These are phyloP conservation scores for Carnegiea gigantea DNA, from an alignment of 179 eudicot species.

Conservation along the genomic window DNA sequence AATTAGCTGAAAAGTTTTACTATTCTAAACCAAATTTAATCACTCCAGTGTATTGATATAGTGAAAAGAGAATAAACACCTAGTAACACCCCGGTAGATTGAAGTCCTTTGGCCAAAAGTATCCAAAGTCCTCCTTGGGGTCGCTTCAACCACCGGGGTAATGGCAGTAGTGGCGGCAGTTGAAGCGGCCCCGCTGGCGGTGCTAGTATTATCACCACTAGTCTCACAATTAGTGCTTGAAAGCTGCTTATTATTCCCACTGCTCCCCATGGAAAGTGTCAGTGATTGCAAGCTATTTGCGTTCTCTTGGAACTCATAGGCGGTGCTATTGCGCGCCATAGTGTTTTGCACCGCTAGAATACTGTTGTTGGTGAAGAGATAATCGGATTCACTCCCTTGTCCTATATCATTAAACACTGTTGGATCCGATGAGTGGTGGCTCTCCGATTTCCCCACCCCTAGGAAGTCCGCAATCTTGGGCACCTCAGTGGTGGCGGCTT, in stretches of 20 bases:
- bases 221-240: slow-evolving; percentile 47
- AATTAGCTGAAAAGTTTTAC: background rate
- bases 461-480: slow-evolving; percentile 94
- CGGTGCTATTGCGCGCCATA: slow-evolving; percentile 28
- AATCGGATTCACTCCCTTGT: slow-evolving; percentile 50
- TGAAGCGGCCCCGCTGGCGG: slow-evolving; percentile 30
- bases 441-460: slow-evolving; percentile 77
- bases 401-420: slow-evolving; percentile 49
- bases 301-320: slow-evolving; percentile 60
- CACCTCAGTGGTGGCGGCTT: slow-evolving; percentile 52
- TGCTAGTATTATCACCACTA: slow-evolving; percentile 44
- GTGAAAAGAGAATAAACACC: slow-evolving; percentile 34
- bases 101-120: slow-evolving; percentile 98
- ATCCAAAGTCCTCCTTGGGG: slow-evolving; percentile 78
- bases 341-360: slow-evolving; percentile 44
- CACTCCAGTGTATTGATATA: background rate
- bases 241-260: slow-evolving; percentile 37
- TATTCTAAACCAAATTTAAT: background rate
- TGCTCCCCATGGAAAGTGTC: slow-evolving; percentile 89
- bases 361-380: slow-evolving; percentile 51
- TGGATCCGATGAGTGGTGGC: slow-evolving; percentile 57
- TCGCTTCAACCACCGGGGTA: slow-evolving; percentile 59
- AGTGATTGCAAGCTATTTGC: slow-evolving; percentile 66
- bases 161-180: slow-evolving; percentile 35
- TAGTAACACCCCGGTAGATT: slow-evolving; percentile 92